phyloP scores from a whole-genome alignment of 352 stramenopile genomes.

The Pythium utonaiense region DNA sequence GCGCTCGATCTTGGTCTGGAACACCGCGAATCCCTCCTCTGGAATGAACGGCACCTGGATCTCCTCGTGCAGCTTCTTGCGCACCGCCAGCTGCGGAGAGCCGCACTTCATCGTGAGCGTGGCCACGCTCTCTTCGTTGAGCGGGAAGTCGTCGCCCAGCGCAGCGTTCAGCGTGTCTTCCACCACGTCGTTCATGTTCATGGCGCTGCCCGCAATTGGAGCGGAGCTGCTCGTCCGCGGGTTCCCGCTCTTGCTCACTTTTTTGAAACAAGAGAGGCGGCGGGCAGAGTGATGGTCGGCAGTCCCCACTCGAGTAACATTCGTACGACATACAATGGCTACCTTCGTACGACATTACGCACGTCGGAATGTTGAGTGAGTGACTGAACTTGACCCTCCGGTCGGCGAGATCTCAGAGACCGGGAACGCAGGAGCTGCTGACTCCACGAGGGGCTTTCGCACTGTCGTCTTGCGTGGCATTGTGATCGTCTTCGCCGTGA shows the following conservation, averaged over 20 bases:
- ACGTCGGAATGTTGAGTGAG: too few relatives aligned
- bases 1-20: slow-evolving; percentile 74
- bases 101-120: slow-evolving; percentile 78
- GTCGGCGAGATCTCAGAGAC: too few relatives aligned
- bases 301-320: background rate
- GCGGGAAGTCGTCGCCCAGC: slow-evolving; percentile 50
- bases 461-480: too few relatives aligned
- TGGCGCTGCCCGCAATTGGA: background rate
- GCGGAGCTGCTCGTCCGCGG: background rate
- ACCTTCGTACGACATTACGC: too few relatives aligned
- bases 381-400: too few relatives aligned
- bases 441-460: too few relatives aligned
- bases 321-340: slow-evolving; percentile 6
- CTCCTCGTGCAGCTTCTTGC: slow-evolving; percentile 79
- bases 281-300: slow-evolving; percentile 8
- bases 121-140: slow-evolving; percentile 57
- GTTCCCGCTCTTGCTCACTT: slow-evolving; percentile 22
- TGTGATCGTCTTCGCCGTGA: too few relatives aligned
- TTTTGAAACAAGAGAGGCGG: slow-evolving; percentile 20
- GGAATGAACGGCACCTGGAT: slow-evolving; percentile 64
- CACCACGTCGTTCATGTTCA: slow-evolving; percentile 7
- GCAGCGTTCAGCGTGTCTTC: slow-evolving; percentile 31
- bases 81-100: slow-evolving; percentile 65
- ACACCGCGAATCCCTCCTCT: slow-evolving; percentile 70
- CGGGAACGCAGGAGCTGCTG: too few relatives aligned